Evolutionary conservation across 2,329 filamentous ascomycete genomes (phyloP), one percentile per base, ranked within the genome.

Genomic region (Exserohilum rostratum): DNA sequence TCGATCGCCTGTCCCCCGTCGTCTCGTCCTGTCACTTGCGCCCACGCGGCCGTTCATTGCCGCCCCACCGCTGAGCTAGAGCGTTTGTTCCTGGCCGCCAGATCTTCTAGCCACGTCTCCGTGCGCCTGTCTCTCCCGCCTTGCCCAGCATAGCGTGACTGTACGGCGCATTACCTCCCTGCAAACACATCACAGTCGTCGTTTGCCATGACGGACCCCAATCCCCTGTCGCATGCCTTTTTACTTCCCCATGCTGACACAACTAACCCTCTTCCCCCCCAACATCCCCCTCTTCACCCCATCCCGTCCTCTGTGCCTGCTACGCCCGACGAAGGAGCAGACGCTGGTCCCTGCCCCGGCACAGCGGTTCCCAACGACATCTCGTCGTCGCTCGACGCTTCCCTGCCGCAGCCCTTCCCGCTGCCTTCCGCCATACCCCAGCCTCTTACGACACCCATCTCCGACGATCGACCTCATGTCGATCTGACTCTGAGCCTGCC

Each of bases 331-430:
- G 50, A 43, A 29, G 44, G 39, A 38, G 52, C 55, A 50, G 58
- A 60, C 45, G 57, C 55, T 40, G 59, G 50, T 51, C 58, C 58
- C 42, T 60, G 55, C 53, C 33, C 60, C 58, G 57, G 57, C 17
- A 50, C 47, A 35, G 43, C 46, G 53, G 49, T 53, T 55, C 59
- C 52, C 37, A 44, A 59, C 58, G 53, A 57, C 37, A 42, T 56
- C 48, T 55, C 62, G 57, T 60, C 60, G 50, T 64, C 69, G 64
- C 64, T 68, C 55, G 66, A 74, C 57, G 46, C 61, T 56, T 63
- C 67, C 53, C 50, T 72, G 47, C 60, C 65, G 34, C 62, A 68
- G 48, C 66, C 68, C 35, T 64, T 69, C 52, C 71, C 71, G 53
- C 55, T 65, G 34, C 69, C 71, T 54, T 57, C 65, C 56, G 55